These are phyloP conservation scores for Suillus cothurnatus DNA, from an alignment of 768 basidiomycete genomes.

Conservation along the genomic window DNA sequence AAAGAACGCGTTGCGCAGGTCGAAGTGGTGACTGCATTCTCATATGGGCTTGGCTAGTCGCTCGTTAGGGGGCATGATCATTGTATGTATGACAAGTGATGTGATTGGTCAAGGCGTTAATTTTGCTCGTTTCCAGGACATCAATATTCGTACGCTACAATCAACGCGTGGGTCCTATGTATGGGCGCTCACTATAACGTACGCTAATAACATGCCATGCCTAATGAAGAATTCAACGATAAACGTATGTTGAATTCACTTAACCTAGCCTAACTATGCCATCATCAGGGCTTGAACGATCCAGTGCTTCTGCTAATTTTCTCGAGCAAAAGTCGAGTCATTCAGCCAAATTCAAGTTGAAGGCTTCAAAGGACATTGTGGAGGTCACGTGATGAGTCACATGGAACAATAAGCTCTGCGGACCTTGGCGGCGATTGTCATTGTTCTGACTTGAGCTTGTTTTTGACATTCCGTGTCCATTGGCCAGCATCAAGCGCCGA, in stretches of 20 bases:
- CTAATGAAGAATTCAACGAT: neutral
- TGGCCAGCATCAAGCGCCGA: neutral
- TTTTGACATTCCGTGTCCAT: neutral
- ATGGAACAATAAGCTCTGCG: neutral
- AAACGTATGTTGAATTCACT: neutral
- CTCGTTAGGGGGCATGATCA: neutral
- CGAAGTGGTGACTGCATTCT: conserved; percentile 57
- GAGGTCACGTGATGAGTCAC: neutral
- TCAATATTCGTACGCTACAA: neutral
- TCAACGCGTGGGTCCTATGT: neutral
- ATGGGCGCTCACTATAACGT: neutral
- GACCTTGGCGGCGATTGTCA: neutral
- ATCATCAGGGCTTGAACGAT: neutral
- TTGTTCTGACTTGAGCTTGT: neutral
- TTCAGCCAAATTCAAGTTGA: neutral
- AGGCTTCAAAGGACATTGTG: neutral
- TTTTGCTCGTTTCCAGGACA: neutral
- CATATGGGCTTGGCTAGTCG: neutral
- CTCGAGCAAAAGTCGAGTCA: neutral
- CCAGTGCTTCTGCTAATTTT: neutral
- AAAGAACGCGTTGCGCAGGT: conserved; percentile 61
- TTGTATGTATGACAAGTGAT: neutral
- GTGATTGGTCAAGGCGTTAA: neutral
- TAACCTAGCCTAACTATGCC: neutral
- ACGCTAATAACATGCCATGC: neutral